These are phyloP conservation scores for Patellifolia procumbens DNA, from an alignment of 179 eudicot species.

Conservation along the genomic window DNA sequence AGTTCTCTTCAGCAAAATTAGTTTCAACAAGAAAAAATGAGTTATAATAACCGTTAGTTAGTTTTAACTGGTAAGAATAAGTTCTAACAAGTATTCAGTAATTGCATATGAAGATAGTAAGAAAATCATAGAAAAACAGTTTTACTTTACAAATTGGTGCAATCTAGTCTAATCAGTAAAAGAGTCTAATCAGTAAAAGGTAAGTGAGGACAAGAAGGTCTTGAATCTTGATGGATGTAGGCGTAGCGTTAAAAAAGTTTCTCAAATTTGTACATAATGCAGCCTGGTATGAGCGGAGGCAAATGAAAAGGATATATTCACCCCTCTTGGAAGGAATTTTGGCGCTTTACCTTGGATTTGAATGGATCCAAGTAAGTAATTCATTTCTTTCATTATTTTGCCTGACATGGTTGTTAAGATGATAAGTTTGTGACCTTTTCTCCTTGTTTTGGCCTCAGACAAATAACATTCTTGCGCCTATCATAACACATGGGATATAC, in stretches of 20 bases:
- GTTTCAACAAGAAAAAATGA: no score
- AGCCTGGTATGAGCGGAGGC: slow-evolving; percentile 98
- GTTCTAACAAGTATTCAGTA: no score
- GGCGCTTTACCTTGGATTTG: slow-evolving; percentile 94
- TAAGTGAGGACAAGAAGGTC: no score
- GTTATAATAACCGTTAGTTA: no score
- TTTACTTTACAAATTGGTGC: no score
- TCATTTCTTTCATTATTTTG: not conserved
- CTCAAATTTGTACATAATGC: slow-evolving; percentile 23
- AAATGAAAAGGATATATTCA: slow-evolving; percentile 92
- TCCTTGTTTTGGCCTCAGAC: slow-evolving; percentile 44
- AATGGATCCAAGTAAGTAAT: slow-evolving; percentile 80
- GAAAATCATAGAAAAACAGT: no score
- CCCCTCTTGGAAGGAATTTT: slow-evolving; percentile 85
- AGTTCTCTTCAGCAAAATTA: no score
- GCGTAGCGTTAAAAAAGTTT: not conserved
- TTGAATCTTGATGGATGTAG: no score
- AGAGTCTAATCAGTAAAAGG: no score
- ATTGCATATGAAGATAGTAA: no score
- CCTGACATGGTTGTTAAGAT: not conserved
- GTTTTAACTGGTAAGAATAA: no score
- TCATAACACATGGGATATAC: slow-evolving; percentile 96
- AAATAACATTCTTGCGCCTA: slow-evolving; percentile 78
- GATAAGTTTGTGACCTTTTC: not conserved
- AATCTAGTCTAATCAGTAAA: no score